These are phyloP conservation scores for Pterocarpus macrocarpus DNA, from an alignment of 306 rosid species.

Conservation along the genomic window DNA sequence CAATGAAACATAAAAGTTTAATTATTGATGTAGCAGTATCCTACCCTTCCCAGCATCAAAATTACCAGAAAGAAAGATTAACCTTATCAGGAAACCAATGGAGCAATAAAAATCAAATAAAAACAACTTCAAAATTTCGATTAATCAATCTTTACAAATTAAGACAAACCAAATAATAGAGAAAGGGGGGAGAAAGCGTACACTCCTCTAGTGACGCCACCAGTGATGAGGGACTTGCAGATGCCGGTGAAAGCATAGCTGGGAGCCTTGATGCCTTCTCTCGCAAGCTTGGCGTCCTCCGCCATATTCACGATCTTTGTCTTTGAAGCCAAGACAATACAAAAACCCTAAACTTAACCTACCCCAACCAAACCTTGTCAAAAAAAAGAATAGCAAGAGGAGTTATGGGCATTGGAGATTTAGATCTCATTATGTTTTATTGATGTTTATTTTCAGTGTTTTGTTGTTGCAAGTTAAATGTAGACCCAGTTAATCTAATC, in stretches of 20 bases:
- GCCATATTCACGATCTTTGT: constrained; percentile 81
- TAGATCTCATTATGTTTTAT: background rate
- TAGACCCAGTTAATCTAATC: no score
- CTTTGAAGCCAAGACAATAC: constrained; percentile 73
- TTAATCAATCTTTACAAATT: background rate
- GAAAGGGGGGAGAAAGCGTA: constrained; percentile 49
- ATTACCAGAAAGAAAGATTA: background rate
- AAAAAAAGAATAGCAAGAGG: no score
- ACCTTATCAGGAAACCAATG: background rate
- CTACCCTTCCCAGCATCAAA: background rate
- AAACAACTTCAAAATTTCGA: background rate
- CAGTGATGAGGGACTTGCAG: constrained; percentile 89
- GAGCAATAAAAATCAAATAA: background rate
- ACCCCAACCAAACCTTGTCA: background rate
- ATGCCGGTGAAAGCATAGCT: constrained; percentile 61
- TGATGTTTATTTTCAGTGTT: no score
- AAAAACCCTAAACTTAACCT: background rate
- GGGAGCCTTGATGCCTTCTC: constrained; percentile 73
- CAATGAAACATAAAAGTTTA: constrained; percentile 16
- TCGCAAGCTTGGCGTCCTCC: constrained; percentile 86
- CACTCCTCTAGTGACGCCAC: constrained; percentile 97
- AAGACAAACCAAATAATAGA: background rate
- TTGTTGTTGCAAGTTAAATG: no score
- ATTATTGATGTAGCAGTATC: background rate
- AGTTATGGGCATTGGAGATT: background rate